phyloP scores from a whole-genome alignment of 805 yeast genomes.

The Schizosaccharomyces japonicus region DNA sequence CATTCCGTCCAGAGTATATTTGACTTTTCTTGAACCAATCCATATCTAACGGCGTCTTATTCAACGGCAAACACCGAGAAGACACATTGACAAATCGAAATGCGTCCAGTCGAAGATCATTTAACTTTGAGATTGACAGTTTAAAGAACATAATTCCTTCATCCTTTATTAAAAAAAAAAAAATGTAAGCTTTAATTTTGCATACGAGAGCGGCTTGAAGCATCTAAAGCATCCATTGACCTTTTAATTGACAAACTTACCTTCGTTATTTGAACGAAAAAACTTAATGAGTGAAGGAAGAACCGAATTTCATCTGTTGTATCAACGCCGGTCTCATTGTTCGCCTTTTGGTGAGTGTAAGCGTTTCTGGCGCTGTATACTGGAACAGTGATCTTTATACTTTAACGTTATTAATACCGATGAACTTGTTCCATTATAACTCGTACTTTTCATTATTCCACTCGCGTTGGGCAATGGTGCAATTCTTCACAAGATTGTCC shows the following conservation, averaged over 20 bases:
- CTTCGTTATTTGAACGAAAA: background rate
- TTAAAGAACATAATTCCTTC: background rate
- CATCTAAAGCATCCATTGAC: too few species aligned
- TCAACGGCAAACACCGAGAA: too few species aligned
- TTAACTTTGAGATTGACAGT: too few species aligned
- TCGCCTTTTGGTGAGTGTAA: background rate
- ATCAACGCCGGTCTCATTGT: background rate
- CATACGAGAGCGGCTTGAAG: too few species aligned
- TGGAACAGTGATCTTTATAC: background rate
- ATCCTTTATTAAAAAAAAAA: background rate
- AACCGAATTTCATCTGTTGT: background rate
- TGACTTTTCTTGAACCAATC: background rate
- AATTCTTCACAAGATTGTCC: background rate
- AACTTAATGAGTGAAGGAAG: background rate
- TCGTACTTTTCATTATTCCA: background rate
- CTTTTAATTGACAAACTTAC: too few species aligned
- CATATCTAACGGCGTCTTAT: too few species aligned
- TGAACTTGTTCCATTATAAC: background rate
- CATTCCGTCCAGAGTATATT: background rate
- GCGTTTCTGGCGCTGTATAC: background rate
- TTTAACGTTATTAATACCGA: background rate
- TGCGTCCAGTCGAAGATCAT: background rate
- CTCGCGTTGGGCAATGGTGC: background rate
- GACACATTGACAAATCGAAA: background rate
- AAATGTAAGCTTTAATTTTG: background rate